These are phyloP conservation scores for Populus ilicifolia DNA, from an alignment of 345 rosid species.

Conservation along the genomic window DNA sequence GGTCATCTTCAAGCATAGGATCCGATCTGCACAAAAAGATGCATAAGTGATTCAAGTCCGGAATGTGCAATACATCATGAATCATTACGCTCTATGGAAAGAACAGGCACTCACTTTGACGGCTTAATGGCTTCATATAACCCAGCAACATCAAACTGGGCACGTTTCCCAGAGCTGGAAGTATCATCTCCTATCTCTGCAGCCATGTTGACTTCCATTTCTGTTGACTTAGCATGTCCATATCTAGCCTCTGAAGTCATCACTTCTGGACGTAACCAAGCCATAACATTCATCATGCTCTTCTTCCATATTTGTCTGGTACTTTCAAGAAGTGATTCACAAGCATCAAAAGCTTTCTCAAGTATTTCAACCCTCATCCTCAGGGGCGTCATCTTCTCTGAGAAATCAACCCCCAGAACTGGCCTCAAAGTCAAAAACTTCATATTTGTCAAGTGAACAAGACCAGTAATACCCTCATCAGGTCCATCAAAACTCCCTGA, in stretches of 20 bases:
- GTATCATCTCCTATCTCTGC: conserved; percentile 24
- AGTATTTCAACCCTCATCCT: conserved; percentile 82
- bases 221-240: conserved; percentile 33
- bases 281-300: conserved; percentile 86
- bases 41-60: conserved; percentile 3
- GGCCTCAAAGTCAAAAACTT: conserved; percentile 69
- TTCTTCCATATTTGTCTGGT: conserved; percentile 75
- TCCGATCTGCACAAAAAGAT: conserved; percentile 44
- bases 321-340: conserved; percentile 67
- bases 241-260: conserved; percentile 74
- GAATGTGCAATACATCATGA: conserved; percentile 5
- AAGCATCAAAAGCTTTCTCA: conserved; percentile 59
- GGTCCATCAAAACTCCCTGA: conserved; percentile 84
- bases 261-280: conserved; percentile 92
- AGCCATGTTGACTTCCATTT: conserved; percentile 27
- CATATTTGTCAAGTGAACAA: conserved; percentile 68
- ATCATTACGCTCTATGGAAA: not conserved
- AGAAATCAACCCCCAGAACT: conserved; percentile 25
- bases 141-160: conserved; percentile 61
- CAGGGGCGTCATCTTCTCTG: conserved; percentile 41
- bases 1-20: conserved; percentile 57
- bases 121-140: conserved; percentile 97
- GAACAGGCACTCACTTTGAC: conserved; percentile 62
- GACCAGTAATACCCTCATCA: conserved; percentile 74
- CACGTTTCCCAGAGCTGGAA: conserved; percentile 34